phyloP scores from a whole-genome alignment of 768 basidiomycete species.

The Tulasnella sp. region DNA sequence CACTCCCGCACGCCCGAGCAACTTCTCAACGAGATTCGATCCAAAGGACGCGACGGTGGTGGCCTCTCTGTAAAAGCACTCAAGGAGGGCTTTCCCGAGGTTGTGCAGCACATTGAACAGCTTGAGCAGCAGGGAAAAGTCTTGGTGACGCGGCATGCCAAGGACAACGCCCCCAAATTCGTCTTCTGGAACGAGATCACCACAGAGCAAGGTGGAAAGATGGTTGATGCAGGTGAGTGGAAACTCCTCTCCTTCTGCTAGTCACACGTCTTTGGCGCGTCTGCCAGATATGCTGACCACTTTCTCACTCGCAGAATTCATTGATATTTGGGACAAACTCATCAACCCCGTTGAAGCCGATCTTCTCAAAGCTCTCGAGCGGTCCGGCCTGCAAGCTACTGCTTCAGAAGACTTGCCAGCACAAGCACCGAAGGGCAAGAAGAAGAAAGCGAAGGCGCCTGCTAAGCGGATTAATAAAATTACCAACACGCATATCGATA shows the following conservation, averaged over 20 bases:
- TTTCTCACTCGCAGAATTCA: constrained; percentile 49
- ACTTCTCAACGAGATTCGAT: constrained; percentile 74
- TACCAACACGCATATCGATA: constrained; percentile 68
- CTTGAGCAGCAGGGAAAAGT: constrained; percentile 84
- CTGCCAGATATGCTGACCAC: constrained; percentile 4
- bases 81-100: constrained; percentile 88
- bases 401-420: constrained; percentile 50
- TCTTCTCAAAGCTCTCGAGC: constrained; percentile 61
- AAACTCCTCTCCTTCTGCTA: no score
- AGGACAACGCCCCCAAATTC: constrained; percentile 72
- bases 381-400: constrained; percentile 77
- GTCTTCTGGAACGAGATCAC: constrained; percentile 87
- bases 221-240: constrained; percentile 21
- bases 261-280: background rate
- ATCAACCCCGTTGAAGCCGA: constrained; percentile 82
- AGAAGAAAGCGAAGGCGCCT: constrained; percentile 63
- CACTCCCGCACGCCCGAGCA: constrained; percentile 55
- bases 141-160: constrained; percentile 72
- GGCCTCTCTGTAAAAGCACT: constrained; percentile 74
- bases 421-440: constrained; percentile 57
- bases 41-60: constrained; percentile 70
- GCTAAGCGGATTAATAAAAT: constrained; percentile 69
- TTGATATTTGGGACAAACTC: constrained; percentile 75
- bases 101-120: constrained; percentile 72
- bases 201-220: constrained; percentile 60